Evolutionary conservation across 225 moss, liverwort and hornwort genomes (phyloP), one percentile per base, ranked within the genome.

Genomic region (Bryoerythrophyllum caledonicum): DNA sequence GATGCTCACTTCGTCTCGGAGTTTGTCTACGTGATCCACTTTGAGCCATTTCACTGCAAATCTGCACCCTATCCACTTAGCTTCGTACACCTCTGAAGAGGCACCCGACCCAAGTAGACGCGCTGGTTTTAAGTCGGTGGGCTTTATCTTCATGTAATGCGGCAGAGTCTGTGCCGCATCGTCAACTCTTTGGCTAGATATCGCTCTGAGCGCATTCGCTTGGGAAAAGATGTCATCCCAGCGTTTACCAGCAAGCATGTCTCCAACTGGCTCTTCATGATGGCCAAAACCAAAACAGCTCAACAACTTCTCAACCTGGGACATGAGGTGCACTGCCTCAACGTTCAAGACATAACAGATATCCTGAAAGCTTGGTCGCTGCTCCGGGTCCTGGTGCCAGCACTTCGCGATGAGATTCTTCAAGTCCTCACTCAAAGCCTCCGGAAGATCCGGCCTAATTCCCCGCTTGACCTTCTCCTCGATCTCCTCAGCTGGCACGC

Each of bases 11-110:
- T 81, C 81, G 7, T 27, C 20, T 65, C 21, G 76, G 20, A 81
- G 72, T n/a, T 75, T 54, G 4, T 8, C 10, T 7, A 74, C 72
- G 28, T 77, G 68, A 30, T 73, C 28, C 64, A 84, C 56, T 26
- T 73, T 75, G 40, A 81, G 56, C 81, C 78, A 80, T 66, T 81
- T 85, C 69, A 85, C 75, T 28, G 75, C 75, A 68, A 75, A 82
- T 64, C 41, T 79, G 68, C 82, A 85, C 27, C 81, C 85, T 57
- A 75, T 67, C 78, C 78, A 75, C 35, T 56, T 72, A 3, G 63
- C 72, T 65, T 51, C 78, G 4, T 19, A 81, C 0, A 85, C 81
- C 55, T 59, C 60, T 3, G 79, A 76, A 41, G 79, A 79, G 19
- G 71, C 51, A 73, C 79, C 85, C 12, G 0, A 17, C 6, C 75